phyloP scores from a whole-genome alignment of 1,284 basidiomycete species.

The Irpex sp. region DNA sequence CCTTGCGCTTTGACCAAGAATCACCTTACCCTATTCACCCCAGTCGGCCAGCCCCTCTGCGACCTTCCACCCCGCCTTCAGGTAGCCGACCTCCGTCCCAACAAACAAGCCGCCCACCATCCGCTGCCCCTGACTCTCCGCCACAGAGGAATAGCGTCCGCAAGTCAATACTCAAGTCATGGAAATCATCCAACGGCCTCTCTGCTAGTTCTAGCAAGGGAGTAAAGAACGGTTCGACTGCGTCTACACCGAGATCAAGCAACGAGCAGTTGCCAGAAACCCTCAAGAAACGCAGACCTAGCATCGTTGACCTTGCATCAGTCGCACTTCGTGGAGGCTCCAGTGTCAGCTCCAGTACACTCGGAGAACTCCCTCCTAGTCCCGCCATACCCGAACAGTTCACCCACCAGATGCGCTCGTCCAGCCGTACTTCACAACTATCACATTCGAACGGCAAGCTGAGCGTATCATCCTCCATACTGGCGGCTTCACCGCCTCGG shows the following conservation, averaged over 20 bases:
- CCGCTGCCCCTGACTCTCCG: conserved; percentile 19
- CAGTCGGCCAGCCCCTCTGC: conserved; percentile 18
- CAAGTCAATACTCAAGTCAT: conserved; percentile 69
- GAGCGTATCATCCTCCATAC: conserved; percentile 24
- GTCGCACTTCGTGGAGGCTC: conserved; percentile 26
- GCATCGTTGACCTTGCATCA: conserved; percentile 31
- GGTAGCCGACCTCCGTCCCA: conserved; percentile 16
- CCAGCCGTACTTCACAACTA: conserved; percentile 32
- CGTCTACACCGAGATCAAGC: conserved; percentile 27
- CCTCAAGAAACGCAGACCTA: conserved; percentile 35
- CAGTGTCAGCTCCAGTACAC: conserved; percentile 19
- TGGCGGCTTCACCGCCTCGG: conserved; percentile 25
- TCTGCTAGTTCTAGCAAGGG: conserved; percentile 16
- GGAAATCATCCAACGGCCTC: conserved; percentile 41
- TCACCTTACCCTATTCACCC: conserved; percentile 53
- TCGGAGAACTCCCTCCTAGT: conserved; percentile 37
- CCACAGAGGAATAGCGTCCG: conserved; percentile 32
- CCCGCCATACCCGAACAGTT: conserved; percentile 40
- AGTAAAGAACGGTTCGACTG: conserved; percentile 13
- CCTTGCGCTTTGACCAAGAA: conserved; percentile 62
- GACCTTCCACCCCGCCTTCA: conserved; percentile 22
- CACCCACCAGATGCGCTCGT: conserved; percentile 24
- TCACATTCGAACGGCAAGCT: conserved; percentile 16
- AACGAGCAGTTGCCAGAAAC: conserved; percentile 25
- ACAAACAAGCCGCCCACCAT: conserved; percentile 15